Evolutionary conservation across 2,329 filamentous ascomycete species (phyloP).

Genomic region (Periconia digitata): DNA sequence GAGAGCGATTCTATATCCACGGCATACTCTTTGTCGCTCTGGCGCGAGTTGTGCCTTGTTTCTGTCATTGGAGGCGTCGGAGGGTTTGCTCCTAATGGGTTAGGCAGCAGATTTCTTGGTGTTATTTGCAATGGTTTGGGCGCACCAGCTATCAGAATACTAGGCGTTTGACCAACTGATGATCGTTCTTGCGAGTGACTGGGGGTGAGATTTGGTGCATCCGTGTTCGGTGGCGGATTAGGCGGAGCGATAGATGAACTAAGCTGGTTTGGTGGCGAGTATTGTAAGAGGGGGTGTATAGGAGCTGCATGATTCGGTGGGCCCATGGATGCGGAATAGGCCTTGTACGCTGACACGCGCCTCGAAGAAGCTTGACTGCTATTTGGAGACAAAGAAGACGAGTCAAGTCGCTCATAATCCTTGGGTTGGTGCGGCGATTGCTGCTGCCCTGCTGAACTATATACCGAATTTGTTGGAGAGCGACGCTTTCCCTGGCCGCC

Average conservation of each 20-base stretch:
- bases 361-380: slow-evolving; percentile 10
- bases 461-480: slow-evolving; percentile 1
- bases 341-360: slow-evolving; percentile 19
- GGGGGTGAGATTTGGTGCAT: background rate
- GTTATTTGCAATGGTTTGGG: background rate
- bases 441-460: background rate
- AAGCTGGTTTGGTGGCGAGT: background rate
- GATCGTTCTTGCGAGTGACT: background rate
- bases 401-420: slow-evolving; percentile 18
- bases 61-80: slow-evolving; percentile 1
- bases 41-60: slow-evolving; percentile 10
- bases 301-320: slow-evolving; percentile 10
- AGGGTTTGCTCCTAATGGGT: slow-evolving; percentile 5
- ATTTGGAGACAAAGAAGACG: slow-evolving; percentile 8
- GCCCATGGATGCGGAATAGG: slow-evolving; percentile 18
- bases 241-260: background rate
- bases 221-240: background rate
- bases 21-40: background rate
- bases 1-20: too few species aligned
- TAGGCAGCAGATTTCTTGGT: background rate
- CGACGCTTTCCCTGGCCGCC: slow-evolving; percentile 13
- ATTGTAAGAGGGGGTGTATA: slow-evolving; percentile 1
- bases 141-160: background rate
- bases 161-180: background rate
- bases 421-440: background rate